Evolutionary conservation across 2,329 filamentous ascomycete genomes (phyloP).

Genomic region (Blumeria graminis): DNA sequence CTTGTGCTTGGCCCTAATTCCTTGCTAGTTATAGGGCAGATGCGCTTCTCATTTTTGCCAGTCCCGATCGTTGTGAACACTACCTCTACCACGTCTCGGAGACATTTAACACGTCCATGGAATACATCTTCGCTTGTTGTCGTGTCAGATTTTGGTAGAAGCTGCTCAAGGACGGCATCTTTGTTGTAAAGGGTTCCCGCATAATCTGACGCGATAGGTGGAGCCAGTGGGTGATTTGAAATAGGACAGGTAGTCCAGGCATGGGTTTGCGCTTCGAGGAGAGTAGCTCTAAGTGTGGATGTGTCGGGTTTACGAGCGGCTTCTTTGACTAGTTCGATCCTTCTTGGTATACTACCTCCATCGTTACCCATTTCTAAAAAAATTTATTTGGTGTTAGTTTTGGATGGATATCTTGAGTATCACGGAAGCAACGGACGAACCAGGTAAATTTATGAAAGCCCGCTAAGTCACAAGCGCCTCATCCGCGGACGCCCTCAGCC

Average conservation of each 20-base stretch:
- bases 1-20: conserved; percentile 57
- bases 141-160: conserved; percentile 29
- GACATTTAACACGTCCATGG: conserved; percentile 41
- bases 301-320: conserved; percentile 62
- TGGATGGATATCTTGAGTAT: too few species aligned
- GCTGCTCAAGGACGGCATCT: conserved; percentile 54
- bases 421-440: too few species aligned
- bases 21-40: conserved; percentile 74
- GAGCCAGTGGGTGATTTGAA: conserved; percentile 47
- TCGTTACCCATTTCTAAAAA: conserved; percentile 78
- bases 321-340: conserved; percentile 87
- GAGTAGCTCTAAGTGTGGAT: conserved; percentile 70
- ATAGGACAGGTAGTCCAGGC: conserved; percentile 73
- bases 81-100: conserved; percentile 73
- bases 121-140: conserved; percentile 34
- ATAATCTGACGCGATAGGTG: conserved; percentile 56
- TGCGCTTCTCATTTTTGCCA: conserved; percentile 32
- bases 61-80: conserved; percentile 35
- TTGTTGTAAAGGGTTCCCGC: conserved; percentile 83
- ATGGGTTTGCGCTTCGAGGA: conserved; percentile 64
- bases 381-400: not conserved
- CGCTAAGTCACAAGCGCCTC: too few species aligned
- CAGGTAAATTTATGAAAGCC: too few species aligned
- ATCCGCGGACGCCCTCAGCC: too few species aligned
- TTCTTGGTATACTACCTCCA: conserved; percentile 84